Evolutionary conservation across 257 asterid genomes (phyloP).

Genomic region (Nicotiana undulata): DNA sequence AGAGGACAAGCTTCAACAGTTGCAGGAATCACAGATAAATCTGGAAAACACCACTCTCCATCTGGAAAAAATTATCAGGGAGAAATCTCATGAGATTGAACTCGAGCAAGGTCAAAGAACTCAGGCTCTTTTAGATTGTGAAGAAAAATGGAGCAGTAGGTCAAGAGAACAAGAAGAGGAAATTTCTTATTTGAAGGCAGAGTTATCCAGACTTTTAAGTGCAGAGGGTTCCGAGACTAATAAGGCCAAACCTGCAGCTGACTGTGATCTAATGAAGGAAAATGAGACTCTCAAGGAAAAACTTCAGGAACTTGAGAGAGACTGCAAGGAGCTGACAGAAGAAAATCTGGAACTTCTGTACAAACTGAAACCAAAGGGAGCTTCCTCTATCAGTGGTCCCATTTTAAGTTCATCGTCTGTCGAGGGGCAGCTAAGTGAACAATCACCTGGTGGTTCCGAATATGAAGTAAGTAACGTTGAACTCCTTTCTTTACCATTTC

Average conservation of each 20-base stretch:
- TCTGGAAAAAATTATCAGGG: slow-evolving; percentile 25
- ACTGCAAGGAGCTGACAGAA: slow-evolving; percentile 21
- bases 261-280: slow-evolving; percentile 13
- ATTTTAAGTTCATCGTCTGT: neutral
- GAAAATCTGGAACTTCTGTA: slow-evolving; percentile 21
- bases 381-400: neutral
- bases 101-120: slow-evolving; percentile 24
- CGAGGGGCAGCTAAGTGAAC: slow-evolving; percentile 3
- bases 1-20: slow-evolving; percentile 14
- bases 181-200: slow-evolving; percentile 17
- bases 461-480: neutral
- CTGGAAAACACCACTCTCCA: slow-evolving; percentile 5
- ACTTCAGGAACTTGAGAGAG: slow-evolving; percentile 25
- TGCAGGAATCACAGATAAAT: slow-evolving; percentile 16
- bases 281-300: slow-evolving; percentile 17
- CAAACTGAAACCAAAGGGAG: slow-evolving; percentile 11
- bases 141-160: slow-evolving; percentile 14
- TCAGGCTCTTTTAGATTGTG: slow-evolving; percentile 21
- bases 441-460: slow-evolving; percentile 6
- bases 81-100: slow-evolving; percentile 19
- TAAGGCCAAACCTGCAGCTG: neutral
- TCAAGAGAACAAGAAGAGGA: slow-evolving; percentile 19
- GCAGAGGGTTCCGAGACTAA: neutral
- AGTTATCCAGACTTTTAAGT: slow-evolving; percentile 14
- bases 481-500: neutral